A percentile compares a stretch with the other conserved stretches of the same genome.
Evolutionary conservation across 345 rosid species (phyloP).

Genomic region (Salix caprea): DNA sequence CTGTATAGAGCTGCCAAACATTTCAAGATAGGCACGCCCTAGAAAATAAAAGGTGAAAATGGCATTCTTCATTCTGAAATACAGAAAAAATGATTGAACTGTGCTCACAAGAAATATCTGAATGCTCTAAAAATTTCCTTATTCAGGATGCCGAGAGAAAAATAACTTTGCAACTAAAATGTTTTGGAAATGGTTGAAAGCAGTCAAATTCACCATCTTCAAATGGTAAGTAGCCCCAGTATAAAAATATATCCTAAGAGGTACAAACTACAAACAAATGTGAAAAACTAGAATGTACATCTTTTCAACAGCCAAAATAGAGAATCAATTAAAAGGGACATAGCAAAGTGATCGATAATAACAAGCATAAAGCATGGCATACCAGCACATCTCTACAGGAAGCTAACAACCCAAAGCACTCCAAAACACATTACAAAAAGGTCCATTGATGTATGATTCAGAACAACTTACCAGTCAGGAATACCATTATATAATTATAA

Average conservation of each 20-base stretch:
- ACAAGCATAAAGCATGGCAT: background rate
- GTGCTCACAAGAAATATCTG: background rate
- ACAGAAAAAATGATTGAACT: background rate
- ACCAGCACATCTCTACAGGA: background rate
- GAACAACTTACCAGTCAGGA: constrained; percentile 52
- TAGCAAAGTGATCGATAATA: background rate
- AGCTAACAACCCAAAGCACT: background rate
- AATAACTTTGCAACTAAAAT: background rate
- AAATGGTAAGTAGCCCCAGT: background rate
- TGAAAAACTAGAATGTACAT: background rate
- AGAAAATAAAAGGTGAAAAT: background rate
- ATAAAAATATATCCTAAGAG: background rate
- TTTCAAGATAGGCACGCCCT: background rate
- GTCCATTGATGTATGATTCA: background rate
- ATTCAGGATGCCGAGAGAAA: background rate
- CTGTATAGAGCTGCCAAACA: background rate
- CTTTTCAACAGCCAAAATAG: background rate
- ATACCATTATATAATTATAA: constrained; percentile 47
- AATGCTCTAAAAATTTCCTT: background rate
- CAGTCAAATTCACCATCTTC: background rate
- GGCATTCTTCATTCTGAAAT: background rate
- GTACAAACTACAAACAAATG: background rate
- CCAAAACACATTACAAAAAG: background rate
- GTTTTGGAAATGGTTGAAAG: background rate
- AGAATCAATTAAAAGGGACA: background rate